Percentiles rank a stretch among this genome's conserved stretches.
Evolutionary conservation across 768 basidiomycete species (phyloP).

Genomic region (Pilatotrama ljubarskyi): DNA sequence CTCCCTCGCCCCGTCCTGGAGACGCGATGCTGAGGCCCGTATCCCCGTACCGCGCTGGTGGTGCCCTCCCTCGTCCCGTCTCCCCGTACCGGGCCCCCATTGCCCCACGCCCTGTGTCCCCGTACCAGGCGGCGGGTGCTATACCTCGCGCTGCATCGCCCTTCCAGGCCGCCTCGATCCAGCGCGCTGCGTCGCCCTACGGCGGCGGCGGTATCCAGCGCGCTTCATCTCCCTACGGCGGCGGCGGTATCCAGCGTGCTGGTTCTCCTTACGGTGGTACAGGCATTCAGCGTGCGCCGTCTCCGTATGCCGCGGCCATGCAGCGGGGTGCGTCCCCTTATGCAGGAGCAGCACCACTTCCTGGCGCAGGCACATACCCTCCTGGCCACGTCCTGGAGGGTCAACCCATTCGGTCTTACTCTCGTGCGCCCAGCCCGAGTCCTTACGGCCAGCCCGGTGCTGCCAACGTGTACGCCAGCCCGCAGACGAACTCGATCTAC

Average conservation of each 20-base stretch:
- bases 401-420: constrained; percentile 41
- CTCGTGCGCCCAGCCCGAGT: constrained; percentile 55
- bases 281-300: constrained; percentile 23
- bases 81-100: constrained; percentile 21
- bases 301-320: constrained; percentile 30
- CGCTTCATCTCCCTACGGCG: constrained; percentile 26
- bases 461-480: constrained; percentile 5
- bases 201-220: constrained; percentile 18
- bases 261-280: constrained; percentile 35
- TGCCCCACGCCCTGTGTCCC: constrained; percentile 18
- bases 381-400: constrained; percentile 44
- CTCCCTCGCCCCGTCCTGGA: constrained; percentile 23
- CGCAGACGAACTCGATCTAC: constrained; percentile 11
- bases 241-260: constrained; percentile 30
- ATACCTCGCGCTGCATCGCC: constrained; percentile 10
- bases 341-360: constrained; percentile 21
- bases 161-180: constrained; percentile 3
- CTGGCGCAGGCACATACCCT: constrained; percentile 47
- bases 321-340: constrained; percentile 25
- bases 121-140: constrained; percentile 4
- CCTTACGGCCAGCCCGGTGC: constrained; percentile 38
- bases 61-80: constrained; percentile 19
- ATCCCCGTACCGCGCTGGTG: constrained; percentile 22
- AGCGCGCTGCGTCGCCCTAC: constrained; percentile 25
- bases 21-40: constrained; percentile 13